Evolutionary conservation across 805 yeast species (phyloP).

Genomic region (Saturnispora galanensis): DNA sequence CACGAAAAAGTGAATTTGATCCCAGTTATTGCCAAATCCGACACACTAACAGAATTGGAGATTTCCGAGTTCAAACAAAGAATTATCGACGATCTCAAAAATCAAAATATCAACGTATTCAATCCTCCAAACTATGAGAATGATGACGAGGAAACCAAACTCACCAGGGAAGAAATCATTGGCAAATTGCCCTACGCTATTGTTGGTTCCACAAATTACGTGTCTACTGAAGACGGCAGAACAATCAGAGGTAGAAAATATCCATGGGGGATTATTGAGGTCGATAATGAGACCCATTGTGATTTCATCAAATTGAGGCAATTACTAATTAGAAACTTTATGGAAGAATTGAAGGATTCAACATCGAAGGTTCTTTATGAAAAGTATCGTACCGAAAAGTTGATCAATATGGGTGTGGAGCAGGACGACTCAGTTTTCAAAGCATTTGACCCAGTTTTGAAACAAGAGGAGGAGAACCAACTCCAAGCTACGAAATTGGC

Average conservation of each 20-base stretch:
- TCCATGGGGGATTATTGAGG: slow-evolving; percentile 97
- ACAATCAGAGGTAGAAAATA: slow-evolving; percentile 82
- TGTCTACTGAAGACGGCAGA: slow-evolving; percentile 66
- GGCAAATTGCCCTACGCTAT: slow-evolving; percentile 83
- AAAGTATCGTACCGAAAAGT: slow-evolving; percentile 77
- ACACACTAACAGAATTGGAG: slow-evolving; percentile 85
- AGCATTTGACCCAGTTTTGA: slow-evolving; percentile 86
- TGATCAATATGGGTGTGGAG: slow-evolving; percentile 71
- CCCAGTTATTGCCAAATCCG: slow-evolving; percentile 89
- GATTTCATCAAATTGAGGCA: slow-evolving; percentile 87
- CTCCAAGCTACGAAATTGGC: slow-evolving; percentile 90
- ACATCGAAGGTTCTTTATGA: slow-evolving; percentile 75
- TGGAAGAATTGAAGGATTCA: slow-evolving; percentile 88
- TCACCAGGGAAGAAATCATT: slow-evolving; percentile 56
- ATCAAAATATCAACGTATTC: slow-evolving; percentile 68
- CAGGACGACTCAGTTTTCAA: slow-evolving; percentile 91
- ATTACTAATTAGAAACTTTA: slow-evolving; percentile 75
- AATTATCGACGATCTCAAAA: slow-evolving; percentile 64
- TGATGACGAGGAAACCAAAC: slow-evolving; percentile 68
- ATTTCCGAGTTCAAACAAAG: slow-evolving; percentile 63
- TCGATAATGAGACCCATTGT: slow-evolving; percentile 87
- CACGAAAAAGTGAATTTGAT: slow-evolving; percentile 89
- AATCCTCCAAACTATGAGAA: slow-evolving; percentile 69
- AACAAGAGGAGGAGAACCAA: slow-evolving; percentile 88
- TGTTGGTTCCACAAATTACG: slow-evolving; percentile 75